Evolutionary conservation across 1,284 basidiomycete genomes (phyloP).

Genomic region (Taiwanofungus camphoratus): DNA sequence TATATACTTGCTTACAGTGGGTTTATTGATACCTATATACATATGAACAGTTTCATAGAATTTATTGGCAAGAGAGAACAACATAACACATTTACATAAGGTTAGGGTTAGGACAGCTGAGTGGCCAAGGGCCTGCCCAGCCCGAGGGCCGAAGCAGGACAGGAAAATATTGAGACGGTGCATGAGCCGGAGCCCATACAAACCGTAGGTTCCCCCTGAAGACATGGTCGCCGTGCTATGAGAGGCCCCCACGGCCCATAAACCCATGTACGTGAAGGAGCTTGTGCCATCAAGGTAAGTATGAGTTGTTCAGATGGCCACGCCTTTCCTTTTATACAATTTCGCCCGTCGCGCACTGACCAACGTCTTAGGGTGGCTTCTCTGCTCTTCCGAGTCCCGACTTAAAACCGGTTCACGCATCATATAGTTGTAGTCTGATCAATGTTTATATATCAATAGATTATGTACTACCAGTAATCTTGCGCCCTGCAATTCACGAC

Average conservation of each 20-base stretch:
- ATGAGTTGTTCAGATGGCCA: slow-evolving; percentile 10
- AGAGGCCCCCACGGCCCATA: slow-evolving; percentile 16
- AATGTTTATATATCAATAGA: neutral
- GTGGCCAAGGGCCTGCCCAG: slow-evolving; percentile 23
- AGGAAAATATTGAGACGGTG: slow-evolving; percentile 29
- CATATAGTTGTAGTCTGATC: neutral
- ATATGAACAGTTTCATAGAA: too few relatives aligned
- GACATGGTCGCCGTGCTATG: slow-evolving; percentile 27
- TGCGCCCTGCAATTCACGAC: slow-evolving; percentile 56
- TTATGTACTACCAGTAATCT: slow-evolving; percentile 58
- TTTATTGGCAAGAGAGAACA: too few relatives aligned
- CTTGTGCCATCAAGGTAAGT: slow-evolving; percentile 21
- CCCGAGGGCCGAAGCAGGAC: slow-evolving; percentile 25
- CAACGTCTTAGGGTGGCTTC: slow-evolving; percentile 12
- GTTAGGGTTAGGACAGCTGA: slow-evolving; percentile 18
- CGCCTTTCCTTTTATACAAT: slow-evolving; percentile 6
- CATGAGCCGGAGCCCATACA: slow-evolving; percentile 30
- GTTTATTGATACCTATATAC: too few relatives aligned
- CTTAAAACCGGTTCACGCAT: neutral
- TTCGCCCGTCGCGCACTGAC: slow-evolving; percentile 17
- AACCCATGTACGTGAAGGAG: slow-evolving; percentile 14
- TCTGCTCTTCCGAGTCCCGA: neutral
- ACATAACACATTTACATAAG: too few relatives aligned
- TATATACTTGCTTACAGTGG: too few relatives aligned
- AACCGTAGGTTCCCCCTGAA: slow-evolving; percentile 25